A percentile compares a stretch with the other conserved stretches of the same genome.
Conservation (phyloP, 2,329 filamentous ascomycete species). For the Venturia pyrina region DNA sequence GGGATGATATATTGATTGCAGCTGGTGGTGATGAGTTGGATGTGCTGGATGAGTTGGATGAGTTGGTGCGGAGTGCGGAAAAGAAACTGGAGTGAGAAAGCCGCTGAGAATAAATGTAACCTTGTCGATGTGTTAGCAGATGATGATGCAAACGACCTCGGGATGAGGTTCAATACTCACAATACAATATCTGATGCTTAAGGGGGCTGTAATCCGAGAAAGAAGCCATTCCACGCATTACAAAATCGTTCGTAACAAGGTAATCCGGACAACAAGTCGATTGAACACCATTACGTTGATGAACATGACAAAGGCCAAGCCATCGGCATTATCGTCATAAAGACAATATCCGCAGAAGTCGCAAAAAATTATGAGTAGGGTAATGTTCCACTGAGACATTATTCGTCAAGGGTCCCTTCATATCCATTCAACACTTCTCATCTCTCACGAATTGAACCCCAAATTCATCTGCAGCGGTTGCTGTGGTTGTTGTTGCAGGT, state of each 20-base stretch:
- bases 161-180: not conserved
- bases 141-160: not conserved
- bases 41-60: too few species aligned
- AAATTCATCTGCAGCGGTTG: not conserved
- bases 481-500: slow-evolving; percentile 14
- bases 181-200: not conserved
- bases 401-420: not conserved
- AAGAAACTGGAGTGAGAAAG: not conserved
- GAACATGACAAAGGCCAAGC: not conserved
- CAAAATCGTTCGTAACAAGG: not conserved
- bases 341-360: not conserved
- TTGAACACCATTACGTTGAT: not conserved
- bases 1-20: not conserved
- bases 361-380: not conserved
- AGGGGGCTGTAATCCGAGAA: not conserved
- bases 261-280: not conserved
- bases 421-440: not conserved
- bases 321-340: not conserved
- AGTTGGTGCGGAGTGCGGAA: not conserved
- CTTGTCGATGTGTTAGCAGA: not conserved
- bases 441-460: not conserved
- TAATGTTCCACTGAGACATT: not conserved
- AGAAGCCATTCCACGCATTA: not conserved
- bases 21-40: not conserved
- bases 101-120: not conserved